Percentiles rank a stretch among this genome's conserved stretches.
Evolutionary conservation across 768 basidiomycete species (phyloP).

Genomic region (Neoboletus subvelutipes): DNA sequence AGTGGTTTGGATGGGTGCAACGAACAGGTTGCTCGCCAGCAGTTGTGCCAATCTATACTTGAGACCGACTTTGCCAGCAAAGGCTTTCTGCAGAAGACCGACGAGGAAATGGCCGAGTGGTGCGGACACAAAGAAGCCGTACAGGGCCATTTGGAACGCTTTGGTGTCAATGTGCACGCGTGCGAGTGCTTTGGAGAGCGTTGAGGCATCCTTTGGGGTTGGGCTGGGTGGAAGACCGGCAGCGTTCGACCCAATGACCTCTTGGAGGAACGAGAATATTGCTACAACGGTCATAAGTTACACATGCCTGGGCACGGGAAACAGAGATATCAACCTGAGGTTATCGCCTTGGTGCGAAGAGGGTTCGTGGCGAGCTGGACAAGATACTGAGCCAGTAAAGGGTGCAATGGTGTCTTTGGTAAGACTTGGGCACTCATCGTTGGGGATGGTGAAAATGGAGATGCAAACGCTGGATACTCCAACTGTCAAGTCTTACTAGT

Average conservation of each 20-base stretch:
- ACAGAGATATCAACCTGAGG: constrained; percentile 50
- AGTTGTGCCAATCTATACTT: constrained; percentile 69
- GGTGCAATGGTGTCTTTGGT: constrained; percentile 28
- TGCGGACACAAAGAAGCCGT: constrained; percentile 82
- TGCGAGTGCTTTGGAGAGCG: constrained; percentile 51
- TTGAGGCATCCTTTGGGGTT: constrained; percentile 53
- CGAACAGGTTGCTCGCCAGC: constrained; percentile 69
- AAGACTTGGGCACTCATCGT: constrained; percentile 40
- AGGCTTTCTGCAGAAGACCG: constrained; percentile 68
- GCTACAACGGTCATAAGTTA: constrained; percentile 30
- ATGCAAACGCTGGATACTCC: background rate
- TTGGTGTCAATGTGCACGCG: constrained; percentile 60
- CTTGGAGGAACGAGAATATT: constrained; percentile 68
- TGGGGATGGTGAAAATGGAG: background rate
- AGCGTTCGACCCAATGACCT: constrained; percentile 73
- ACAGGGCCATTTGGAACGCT: constrained; percentile 81
- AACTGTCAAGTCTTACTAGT: background rate
- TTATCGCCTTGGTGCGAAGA: constrained; percentile 77
- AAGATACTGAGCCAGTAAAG: constrained; percentile 71
- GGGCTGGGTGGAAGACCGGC: constrained; percentile 57
- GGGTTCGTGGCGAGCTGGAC: constrained; percentile 65
- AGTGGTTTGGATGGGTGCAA: constrained; percentile 72
- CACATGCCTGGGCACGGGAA: background rate
- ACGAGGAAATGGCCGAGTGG: constrained; percentile 78
- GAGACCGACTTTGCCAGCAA: constrained; percentile 68